Conservation (phyloP, 228 moss, liverwort and hornwort species). For the Sphagnum magellanicum region DNA sequence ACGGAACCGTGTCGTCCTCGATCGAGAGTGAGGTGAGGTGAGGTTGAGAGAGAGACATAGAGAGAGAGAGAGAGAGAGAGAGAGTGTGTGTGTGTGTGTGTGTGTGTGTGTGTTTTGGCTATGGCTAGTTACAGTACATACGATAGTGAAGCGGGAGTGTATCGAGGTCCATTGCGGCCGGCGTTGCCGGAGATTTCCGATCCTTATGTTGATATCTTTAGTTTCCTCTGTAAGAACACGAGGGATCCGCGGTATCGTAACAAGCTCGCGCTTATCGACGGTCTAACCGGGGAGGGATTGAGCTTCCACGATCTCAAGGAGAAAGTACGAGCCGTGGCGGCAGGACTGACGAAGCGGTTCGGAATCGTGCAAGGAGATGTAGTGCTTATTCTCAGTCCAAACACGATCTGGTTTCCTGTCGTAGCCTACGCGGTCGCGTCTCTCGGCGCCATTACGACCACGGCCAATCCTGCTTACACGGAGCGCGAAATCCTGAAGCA, state of each 20-base stretch:
- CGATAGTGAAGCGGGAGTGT: background rate
- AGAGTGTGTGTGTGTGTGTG: too few relatives aligned
- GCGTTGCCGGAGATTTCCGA: background rate
- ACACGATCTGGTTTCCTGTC: conserved; percentile 14
- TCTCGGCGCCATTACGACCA: conserved; percentile 9
- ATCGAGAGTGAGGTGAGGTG: too few relatives aligned
- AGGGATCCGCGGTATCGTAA: background rate
- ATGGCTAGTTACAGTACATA: too few relatives aligned
- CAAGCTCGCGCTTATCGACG: conserved; percentile 11
- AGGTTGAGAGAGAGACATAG: too few relatives aligned
- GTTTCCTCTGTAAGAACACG: background rate
- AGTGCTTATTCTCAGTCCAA: conserved; percentile 5
- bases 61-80: too few relatives aligned
- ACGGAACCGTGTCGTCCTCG: too few relatives aligned
- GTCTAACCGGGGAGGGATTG: conserved; percentile 7
- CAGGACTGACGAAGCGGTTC: conserved; percentile 2
- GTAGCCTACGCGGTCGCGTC: conserved; percentile 9
- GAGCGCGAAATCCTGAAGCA: conserved; percentile 4
- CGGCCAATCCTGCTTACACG: conserved; percentile 6
- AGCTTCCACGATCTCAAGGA: conserved; percentile 7
- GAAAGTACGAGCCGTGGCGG: conserved; percentile 8
- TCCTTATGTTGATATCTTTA: background rate
- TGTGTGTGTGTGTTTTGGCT: too few relatives aligned
- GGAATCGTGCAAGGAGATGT: conserved; percentile 14
- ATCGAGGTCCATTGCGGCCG: background rate